Conservation (phyloP, 1,284 basidiomycete species). For the Papiliotrema fonsecae region DNA sequence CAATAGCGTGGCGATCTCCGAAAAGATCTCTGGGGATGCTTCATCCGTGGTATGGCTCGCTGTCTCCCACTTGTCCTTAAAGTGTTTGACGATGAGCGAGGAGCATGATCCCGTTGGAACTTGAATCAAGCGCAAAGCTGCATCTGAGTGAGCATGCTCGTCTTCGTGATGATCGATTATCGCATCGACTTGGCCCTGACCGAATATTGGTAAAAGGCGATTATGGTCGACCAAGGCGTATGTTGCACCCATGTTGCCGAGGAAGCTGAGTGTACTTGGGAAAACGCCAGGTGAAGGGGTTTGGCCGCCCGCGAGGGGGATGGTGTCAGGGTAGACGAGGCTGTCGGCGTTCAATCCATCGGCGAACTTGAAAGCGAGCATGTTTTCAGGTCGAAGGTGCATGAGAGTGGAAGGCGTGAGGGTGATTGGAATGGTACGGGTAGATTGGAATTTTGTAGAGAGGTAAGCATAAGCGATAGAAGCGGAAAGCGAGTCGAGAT, state of each 20-base stretch:
- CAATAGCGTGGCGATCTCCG: conserved; percentile 69
- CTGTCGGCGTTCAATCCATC: conserved; percentile 60
- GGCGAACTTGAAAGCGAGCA: conserved; percentile 59
- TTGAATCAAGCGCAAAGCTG: conserved; percentile 62
- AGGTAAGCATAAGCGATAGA: conserved; percentile 77
- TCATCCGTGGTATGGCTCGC: conserved; percentile 18
- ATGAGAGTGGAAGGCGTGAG: conserved; percentile 68
- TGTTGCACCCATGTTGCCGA: conserved; percentile 48
- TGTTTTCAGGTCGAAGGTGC: conserved; percentile 78
- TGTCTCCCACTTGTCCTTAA: conserved; percentile 45
- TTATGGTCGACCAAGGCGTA: conserved; percentile 91
- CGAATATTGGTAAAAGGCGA: conserved; percentile 57
- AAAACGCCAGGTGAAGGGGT: not conserved
- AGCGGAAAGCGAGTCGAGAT: conserved; percentile 80
- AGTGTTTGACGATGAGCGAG: conserved; percentile 64
- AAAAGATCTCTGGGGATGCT: conserved; percentile 32
- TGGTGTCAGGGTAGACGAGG: conserved; percentile 43
- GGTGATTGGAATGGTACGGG: conserved; percentile 64
- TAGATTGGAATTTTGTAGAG: conserved; percentile 53
- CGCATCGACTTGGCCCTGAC: conserved; percentile 56
- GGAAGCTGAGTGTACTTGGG: not conserved
- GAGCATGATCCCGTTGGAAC: conserved; percentile 67
- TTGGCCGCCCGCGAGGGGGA: conserved; percentile 23
- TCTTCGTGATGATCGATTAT: conserved; percentile 94
- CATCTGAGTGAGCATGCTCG: conserved; percentile 62